Evolutionary conservation across 169 alveolate genomes (phyloP).

Genomic region (Eimeria zaria): DNA sequence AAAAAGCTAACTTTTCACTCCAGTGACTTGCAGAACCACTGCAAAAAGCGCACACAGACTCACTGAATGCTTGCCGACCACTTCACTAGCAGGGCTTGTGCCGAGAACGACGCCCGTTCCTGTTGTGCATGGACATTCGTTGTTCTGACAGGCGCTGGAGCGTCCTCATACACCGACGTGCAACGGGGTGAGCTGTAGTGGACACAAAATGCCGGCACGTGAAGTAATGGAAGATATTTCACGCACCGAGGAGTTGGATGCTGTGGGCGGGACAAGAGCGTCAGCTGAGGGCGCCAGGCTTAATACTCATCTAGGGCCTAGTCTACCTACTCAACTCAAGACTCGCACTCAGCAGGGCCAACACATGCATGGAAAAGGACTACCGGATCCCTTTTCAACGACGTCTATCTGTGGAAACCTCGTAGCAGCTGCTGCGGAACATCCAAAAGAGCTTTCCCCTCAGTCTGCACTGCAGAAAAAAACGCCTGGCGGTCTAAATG

Average conservation of each 20-base stretch:
- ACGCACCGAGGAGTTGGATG: background rate
- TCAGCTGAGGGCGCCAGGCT: background rate
- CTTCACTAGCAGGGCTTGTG: background rate
- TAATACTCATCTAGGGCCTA: background rate
- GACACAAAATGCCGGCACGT: background rate
- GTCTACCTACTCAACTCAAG: background rate
- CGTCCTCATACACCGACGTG: background rate
- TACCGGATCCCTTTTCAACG: background rate
- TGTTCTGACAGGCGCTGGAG: conserved; percentile 9
- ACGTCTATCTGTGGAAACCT: conserved; percentile 15
- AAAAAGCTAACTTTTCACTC: background rate
- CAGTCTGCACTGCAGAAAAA: conserved; percentile 56
- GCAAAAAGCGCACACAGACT: background rate
- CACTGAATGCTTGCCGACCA: background rate
- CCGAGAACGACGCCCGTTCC: background rate
- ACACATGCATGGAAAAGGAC: conserved; percentile 11
- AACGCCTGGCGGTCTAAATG: background rate
- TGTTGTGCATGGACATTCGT: conserved; percentile 3
- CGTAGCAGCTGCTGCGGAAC: conserved; percentile 38
- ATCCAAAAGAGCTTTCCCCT: conserved; percentile 59
- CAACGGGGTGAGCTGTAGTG: background rate
- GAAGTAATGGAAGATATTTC: background rate
- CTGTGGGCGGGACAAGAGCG: background rate
- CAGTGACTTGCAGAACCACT: background rate
- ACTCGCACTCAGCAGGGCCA: background rate